phyloP scores from a whole-genome alignment of 345 rosid species.

The Corymbia maculata region DNA sequence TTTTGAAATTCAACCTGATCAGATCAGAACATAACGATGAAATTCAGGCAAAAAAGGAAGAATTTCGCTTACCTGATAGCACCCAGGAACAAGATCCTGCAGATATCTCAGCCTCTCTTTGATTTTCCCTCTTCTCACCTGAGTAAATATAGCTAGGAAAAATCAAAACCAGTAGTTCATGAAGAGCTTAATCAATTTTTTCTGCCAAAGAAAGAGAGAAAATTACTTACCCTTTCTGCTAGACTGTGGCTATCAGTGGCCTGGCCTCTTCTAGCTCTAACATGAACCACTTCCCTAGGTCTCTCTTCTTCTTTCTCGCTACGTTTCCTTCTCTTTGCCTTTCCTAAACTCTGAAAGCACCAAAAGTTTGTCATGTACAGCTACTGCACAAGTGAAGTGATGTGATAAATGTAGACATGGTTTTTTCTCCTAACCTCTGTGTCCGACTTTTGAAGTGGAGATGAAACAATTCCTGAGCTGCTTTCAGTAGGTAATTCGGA shows the following conservation, averaged over 20 bases:
- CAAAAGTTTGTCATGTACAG: not conserved
- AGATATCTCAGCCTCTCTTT: constrained; percentile 62
- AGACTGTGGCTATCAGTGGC: constrained; percentile 94
- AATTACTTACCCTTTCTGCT: constrained; percentile 64
- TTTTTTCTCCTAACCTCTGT: not conserved
- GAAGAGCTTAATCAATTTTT: not conserved
- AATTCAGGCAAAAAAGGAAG: not conserved
- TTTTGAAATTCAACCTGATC: not conserved
- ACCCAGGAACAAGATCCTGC: constrained; percentile 85
- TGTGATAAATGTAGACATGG: not conserved
- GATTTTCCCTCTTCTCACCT: constrained; percentile 79
- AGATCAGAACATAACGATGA: not conserved
- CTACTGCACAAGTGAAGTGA: not conserved
- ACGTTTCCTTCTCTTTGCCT: constrained; percentile 40
- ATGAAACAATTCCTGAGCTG: not conserved
- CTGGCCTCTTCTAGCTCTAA: constrained; percentile 93
- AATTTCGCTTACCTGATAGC: constrained; percentile 46
- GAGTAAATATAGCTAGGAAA: not conserved
- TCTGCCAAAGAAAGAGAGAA: not conserved
- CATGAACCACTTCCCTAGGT: constrained; percentile 72
- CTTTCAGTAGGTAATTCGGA: not conserved
- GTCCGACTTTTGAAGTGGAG: not conserved
- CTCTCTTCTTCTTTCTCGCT: constrained; percentile 29
- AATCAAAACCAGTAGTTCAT: not conserved
- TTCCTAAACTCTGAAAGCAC: not conserved